Base-by-base conservation (phyloP, 78 protist genomes). In the Chrysochromulina tobinii region DNA sequence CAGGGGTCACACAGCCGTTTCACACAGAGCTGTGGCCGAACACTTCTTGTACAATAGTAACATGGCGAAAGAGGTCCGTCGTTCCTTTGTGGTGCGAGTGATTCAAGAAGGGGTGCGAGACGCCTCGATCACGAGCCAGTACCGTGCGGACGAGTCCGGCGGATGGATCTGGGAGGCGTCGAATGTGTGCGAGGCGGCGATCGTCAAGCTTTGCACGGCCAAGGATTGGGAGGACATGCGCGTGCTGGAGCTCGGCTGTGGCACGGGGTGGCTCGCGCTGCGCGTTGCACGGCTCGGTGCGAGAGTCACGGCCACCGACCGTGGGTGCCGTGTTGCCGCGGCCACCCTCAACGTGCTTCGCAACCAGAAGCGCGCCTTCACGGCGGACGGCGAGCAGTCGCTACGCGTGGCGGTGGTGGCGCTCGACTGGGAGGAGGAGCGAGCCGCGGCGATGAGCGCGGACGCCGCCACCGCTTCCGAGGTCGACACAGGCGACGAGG, bases 341-440 rank as follows among this genome's bases (percentile, higher is more conserved):
- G 51, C 27, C 54, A 3, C 12, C 7, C 5, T 27, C n/a, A 69
- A 69, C 17, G 79, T 69, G 53, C 53, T 27, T 27, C 79, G 38
- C 51, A 69, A 69, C 79, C 79, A 69, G 51, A 69, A 69, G 79
- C 79, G 79, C 23, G 5, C 27, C 79, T 12, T 59, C 64, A 59
- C 64, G 23, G 17, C 79, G 51, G 75, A 15, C n/a, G 53, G 7
- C n/a, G 79, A 7, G 25, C 51, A 69, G 14, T 4, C 15, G 79
- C 54, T 4, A 51, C 79, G 51, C 38, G 79, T 69, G 51, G 53
- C 21, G 53, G 38, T 23, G 14, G 79, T 27, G 12, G 79, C 6
- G 53, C 79, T 69, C 51, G 79, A 69, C 53, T 69, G 79, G 79
- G 79, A 69, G 79, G 79, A 69, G 51, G 79, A 38, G 14, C 12